Base-by-base conservation (phyloP, 495 filamentous ascomycete genomes). In the Penicillium dipodomyicola region DNA sequence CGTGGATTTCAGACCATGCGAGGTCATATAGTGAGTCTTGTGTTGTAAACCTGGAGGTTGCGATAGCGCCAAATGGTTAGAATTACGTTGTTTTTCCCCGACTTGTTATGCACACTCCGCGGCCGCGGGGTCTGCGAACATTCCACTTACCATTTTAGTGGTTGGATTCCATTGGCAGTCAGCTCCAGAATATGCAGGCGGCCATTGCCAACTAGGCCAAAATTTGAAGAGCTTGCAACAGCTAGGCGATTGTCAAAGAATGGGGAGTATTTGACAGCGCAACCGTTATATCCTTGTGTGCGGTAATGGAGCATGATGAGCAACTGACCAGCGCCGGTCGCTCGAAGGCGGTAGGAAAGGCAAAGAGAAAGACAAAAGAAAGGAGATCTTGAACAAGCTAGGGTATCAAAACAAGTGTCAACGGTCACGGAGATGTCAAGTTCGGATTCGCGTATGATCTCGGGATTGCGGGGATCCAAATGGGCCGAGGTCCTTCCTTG, bases 211-310 rank as follows among this genome's bases (percentile, higher is more conserved):
- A 97, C 95, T 22, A 98, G 89, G 20, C 95, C 94, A 69, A 92
- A 98, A 76, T 98, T 96, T 42, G 92, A 84, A 8, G 90, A 84
- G 5, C 89, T 82, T 25, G 89, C 87, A 58, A 95, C 89, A 46
- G 94, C 95, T 23, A 98, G 81, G 33, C 92, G 87, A 49, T 88
- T 92, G 76, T 97, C 93, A 79, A 93, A 94, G 80, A 96, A 98
- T 35, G 94, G 92, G 20, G 93, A 97, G 80, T 96, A 98, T 73
- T 96, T 96, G 65, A 96, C 90, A 61, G 88, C 87, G 72, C 92
- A 95, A 61, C 92, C 93, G 71, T 96, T 94, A 82, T 84, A 96
- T 72, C 92, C 93, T 61, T 89, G 82, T 22, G 94, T 97, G 61
- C 88, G 88, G 75, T 86, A 96, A 72, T 96, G 90, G 60, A 97